These are phyloP conservation scores for Stagonosporopsis chrysanthemi DNA, from an alignment of 2,329 filamentous ascomycete species.

Conservation along the genomic window DNA sequence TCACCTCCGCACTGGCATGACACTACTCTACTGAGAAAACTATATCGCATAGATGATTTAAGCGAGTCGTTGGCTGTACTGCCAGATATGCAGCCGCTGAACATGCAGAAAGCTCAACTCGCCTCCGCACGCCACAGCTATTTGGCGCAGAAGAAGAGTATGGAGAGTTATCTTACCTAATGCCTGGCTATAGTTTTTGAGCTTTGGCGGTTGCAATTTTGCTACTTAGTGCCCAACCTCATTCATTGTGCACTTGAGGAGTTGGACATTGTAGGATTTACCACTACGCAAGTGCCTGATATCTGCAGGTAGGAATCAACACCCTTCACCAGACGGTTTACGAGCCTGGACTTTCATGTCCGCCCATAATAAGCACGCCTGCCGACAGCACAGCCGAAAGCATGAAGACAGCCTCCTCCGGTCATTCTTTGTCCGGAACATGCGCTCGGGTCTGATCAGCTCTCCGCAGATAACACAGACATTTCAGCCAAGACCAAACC, in stretches of 20 bases:
- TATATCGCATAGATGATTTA: no score
- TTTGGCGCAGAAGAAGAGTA: no score
- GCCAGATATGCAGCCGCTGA: no score
- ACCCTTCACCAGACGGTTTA: neutral
- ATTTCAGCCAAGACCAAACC: conserved; percentile 1
- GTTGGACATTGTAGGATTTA: neutral
- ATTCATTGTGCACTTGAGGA: neutral
- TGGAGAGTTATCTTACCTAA: no score
- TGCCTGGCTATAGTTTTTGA: no score
- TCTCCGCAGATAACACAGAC: neutral
- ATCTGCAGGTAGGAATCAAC: neutral
- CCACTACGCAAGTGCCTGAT: neutral
- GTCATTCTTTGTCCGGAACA: conserved; percentile 4
- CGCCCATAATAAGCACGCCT: neutral
- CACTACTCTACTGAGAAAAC: no score
- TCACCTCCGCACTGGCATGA: neutral
- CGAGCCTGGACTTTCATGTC: neutral
- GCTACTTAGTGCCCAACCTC: no score
- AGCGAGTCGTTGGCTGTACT: no score
- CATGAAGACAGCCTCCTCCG: neutral
- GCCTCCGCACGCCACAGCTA: no score
- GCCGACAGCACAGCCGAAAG: neutral
- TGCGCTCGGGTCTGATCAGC: neutral
- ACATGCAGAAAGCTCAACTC: no score
- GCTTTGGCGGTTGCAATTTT: no score